Evolutionary conservation across 1,284 basidiomycete genomes (phyloP), one percentile per base, ranked within the genome.

Genomic region (Meira miltonrushii): DNA sequence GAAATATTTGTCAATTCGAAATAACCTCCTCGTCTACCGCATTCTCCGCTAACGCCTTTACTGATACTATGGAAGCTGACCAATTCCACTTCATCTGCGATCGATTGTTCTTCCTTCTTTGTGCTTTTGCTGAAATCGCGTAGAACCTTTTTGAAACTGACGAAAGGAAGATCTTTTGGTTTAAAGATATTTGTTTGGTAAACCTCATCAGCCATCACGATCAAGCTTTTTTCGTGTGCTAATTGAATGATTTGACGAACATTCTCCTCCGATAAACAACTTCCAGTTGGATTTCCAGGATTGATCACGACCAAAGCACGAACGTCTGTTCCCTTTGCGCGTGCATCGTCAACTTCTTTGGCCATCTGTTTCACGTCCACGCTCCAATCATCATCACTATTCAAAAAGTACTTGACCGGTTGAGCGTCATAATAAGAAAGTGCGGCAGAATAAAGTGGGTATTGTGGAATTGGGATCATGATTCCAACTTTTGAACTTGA

Each of bases 401-500:
- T 86, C 39, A 98, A 87, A 79, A 89, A 86, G 81, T 98, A 98
- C 0, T 90, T 88, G 43, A 97, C 81, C 0, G 90, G 82, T n/a
- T 85, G 82, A 21, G 92, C 92, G 50, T 84, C 82, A 79, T 86
- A 86, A 72, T 92, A 87, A 0, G 93, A 89, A 53, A 98, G 86
- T 0, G 92, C 88, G 21, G 94, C 94, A 47, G 92, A 95, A 81
- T 97, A 96, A 15, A 98, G 84, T 0, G 94, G 94, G 79, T 98
- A 98, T 82, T 98, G 94, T 1, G 94, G 94, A 66, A 98, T 97
- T 23, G 94, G 94, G 74, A 98, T 97, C 62, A 94, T 83, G 68
- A 94, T 84, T 9, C 90, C 92, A 53, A 85, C 84, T 19, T 83
- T 82, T 8, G 75, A 73, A 4, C 84, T 82, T 10, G 81, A 74